Evolutionary conservation across 2,329 filamentous ascomycete species (phyloP), one percentile per base, ranked within the genome.

Genomic region (Bertia moriformis): DNA sequence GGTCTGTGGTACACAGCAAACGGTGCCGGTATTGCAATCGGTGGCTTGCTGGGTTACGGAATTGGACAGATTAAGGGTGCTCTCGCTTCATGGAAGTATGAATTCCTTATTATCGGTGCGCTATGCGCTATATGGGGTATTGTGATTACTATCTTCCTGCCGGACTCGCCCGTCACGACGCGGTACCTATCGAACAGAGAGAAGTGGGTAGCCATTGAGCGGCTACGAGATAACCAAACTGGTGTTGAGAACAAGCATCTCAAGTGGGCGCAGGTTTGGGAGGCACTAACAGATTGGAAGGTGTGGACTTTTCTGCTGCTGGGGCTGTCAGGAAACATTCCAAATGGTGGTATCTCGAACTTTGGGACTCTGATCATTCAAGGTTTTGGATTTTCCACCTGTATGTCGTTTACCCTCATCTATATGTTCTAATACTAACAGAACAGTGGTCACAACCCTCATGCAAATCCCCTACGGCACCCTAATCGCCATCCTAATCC

Each of bases 331-430:
- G 59, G 58, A 42, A 73, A 71, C 43, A 54, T 67, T 2, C 62
- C 62, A 0, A 75, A 75, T 40, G 71, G 71, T 3, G 71, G 71
- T 13, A 70, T 75, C 38, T 63, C 61, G 0, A 75, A 71, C 41
- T 77, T 75, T 44, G 69, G 68, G 38, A 73, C 69, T 0, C 57
- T 75, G 38, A 71, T 77, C 38, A 74, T 76, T 45, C 51, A 71
- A 41, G 69, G 69, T 1, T 66, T 71, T 37, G 69, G 69, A 0
- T 75, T 68, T 51, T 60, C 58, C 2, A 53, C 65, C 67, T 47
- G 24, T 29, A 61, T 76, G 27, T 62, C 69, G 10, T 61, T 30
- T 32, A n/a, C n/a, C n/a, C n/a, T n/a, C n/a, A n/a, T n/a, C n/a
- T n/a, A n/a, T n/a, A n/a, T n/a, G n/a, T 36, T 17, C 18, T 17